These are phyloP conservation scores for Paracoccidioides lutzii DNA, from an alignment of 2,329 filamentous ascomycete genomes.

Conservation along the genomic window DNA sequence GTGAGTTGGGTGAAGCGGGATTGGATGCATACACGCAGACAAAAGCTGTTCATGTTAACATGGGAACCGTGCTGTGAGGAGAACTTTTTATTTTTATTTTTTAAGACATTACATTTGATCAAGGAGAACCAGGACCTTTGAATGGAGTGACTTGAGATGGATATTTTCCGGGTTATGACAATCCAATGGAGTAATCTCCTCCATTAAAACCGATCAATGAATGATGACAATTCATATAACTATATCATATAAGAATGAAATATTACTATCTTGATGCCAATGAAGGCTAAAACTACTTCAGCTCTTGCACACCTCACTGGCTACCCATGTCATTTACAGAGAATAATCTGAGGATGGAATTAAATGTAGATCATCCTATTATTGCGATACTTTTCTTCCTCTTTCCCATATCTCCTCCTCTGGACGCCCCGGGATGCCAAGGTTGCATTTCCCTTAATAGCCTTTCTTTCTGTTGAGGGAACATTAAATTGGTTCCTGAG, in stretches of 20 bases:
- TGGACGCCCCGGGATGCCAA: too few species aligned
- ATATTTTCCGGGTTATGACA: neutral
- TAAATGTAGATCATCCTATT: too few species aligned
- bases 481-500: too few species aligned
- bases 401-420: too few species aligned
- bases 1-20: slow-evolving; percentile 48
- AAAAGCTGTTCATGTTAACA: slow-evolving; percentile 40
- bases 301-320: neutral
- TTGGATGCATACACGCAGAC: slow-evolving; percentile 49
- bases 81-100: neutral
- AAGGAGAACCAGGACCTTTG: neutral
- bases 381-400: too few species aligned
- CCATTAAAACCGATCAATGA: neutral
- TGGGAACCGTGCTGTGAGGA: slow-evolving; percentile 27
- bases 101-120: too few species aligned
- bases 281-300: too few species aligned
- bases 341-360: too few species aligned
- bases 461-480: too few species aligned
- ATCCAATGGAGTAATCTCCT: neutral
- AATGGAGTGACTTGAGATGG: neutral
- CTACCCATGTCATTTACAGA: too few species aligned
- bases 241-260: neutral
- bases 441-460: too few species aligned
- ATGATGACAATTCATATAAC: neutral
- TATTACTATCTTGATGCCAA: neutral